phyloP scores from a whole-genome alignment of 768 basidiomycete species.

The Trametopsis cervina region DNA sequence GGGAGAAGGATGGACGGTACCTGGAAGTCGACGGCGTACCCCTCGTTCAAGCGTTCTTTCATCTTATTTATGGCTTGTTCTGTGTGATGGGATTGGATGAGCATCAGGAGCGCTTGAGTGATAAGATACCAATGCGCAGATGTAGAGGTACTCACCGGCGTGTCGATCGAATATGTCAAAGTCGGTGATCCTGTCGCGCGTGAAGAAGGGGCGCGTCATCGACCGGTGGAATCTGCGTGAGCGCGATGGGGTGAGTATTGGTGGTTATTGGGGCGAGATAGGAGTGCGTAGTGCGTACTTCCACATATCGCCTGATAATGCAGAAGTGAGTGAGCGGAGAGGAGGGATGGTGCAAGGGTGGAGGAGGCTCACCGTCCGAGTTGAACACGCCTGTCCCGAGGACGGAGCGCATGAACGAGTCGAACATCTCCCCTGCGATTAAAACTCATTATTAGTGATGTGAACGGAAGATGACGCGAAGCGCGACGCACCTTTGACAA shows the following conservation, averaged over 20 bases:
- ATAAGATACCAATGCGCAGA: too few relatives aligned
- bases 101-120: background rate
- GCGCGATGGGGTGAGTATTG: background rate
- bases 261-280: background rate
- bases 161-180: slow-evolving; percentile 29
- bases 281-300: slow-evolving; percentile 14
- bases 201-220: slow-evolving; percentile 33
- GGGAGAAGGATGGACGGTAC: background rate
- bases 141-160: slow-evolving; percentile 11
- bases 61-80: slow-evolving; percentile 22
- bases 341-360: background rate
- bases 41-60: slow-evolving; percentile 19
- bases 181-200: slow-evolving; percentile 27
- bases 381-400: slow-evolving; percentile 53
- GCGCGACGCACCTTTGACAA: slow-evolving; percentile 32
- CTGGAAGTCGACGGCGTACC: slow-evolving; percentile 27
- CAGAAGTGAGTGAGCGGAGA: background rate
- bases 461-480: background rate
- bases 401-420: slow-evolving; percentile 27
- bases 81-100: background rate
- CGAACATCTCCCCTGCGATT: slow-evolving; percentile 21
- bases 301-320: slow-evolving; percentile 25
- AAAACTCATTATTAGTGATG: background rate
- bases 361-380: slow-evolving; percentile 33
- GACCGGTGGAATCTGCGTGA: slow-evolving; percentile 24